phyloP scores from a whole-genome alignment of 805 yeast species.

The Metschnikowia gelsemii region DNA sequence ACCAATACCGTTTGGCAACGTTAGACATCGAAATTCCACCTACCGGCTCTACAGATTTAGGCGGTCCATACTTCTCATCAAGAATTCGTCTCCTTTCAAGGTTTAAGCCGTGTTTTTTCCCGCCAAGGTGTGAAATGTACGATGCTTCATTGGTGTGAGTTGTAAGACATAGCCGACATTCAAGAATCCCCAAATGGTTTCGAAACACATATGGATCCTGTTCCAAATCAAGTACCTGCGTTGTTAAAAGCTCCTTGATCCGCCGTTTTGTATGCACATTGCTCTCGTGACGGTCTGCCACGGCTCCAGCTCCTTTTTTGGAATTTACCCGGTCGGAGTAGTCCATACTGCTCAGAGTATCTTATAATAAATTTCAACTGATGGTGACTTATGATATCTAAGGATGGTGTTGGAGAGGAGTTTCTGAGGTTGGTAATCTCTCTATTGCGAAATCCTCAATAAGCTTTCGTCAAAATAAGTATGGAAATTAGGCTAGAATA shows the following conservation, averaged over 20 bases:
- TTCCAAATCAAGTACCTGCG: constrained; percentile 50
- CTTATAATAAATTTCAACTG: too few relatives aligned
- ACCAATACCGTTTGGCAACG: constrained; percentile 47
- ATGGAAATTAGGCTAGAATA: too few relatives aligned
- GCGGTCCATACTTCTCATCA: constrained; percentile 37
- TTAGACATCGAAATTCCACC: constrained; percentile 33
- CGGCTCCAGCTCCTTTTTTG: constrained; percentile 87
- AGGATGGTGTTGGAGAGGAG: too few relatives aligned
- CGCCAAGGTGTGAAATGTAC: constrained; percentile 80
- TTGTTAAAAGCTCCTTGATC: constrained; percentile 58
- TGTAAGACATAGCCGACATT: constrained; percentile 82
- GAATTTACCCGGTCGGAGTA: constrained; percentile 88
- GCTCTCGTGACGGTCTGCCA: constrained; percentile 71
- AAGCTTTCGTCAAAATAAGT: too few relatives aligned
- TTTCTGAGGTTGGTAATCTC: too few relatives aligned
- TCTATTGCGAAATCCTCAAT: too few relatives aligned
- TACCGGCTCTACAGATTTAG: constrained; percentile 18
- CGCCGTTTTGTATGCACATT: constrained; percentile 69
- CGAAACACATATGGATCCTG: constrained; percentile 81
- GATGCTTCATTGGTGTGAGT: constrained; percentile 78
- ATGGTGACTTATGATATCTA: too few relatives aligned
- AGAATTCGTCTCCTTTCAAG: constrained; percentile 55
- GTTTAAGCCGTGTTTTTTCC: constrained; percentile 76
- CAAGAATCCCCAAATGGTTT: constrained; percentile 80
- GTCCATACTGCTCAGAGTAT: constrained; percentile 68